Evolutionary conservation across 2,329 filamentous ascomycete species (phyloP), one percentile per base, ranked within the genome.

Genomic region (Colletotrichum tabaci): DNA sequence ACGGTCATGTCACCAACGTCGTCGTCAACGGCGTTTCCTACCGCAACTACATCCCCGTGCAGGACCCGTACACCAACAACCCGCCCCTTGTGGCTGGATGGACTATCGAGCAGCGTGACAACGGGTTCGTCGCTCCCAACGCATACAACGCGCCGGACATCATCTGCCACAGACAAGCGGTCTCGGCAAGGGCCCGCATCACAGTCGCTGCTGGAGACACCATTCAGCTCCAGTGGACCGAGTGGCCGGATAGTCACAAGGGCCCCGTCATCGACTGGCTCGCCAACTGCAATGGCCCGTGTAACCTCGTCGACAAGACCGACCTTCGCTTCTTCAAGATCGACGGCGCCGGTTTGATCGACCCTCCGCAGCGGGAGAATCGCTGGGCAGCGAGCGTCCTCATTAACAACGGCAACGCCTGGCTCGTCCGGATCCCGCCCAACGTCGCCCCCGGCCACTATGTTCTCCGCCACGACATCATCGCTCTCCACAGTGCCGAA

Each of bases 391-490:
- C 83, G 10, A 83, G 83, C 66, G 77, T 85, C 7, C 77, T 90
- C 72, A 84, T 86, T 73, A 77, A 81, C 57, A 86, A 87, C 76
- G 88, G 86, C 77, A 85, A 86, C 79, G 85, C 80, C 67, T 87
- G 85, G 84, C 82, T 83, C 52, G 82, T 88, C 30, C 85, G 82
- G 9, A 85, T 89, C 64, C 87, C 87, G 44, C 76, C 79, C 64
- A 80, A 79, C 73, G 82, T 88, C 44, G 83, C 81, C 1, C 76
- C 85, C 7, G 87, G 87, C 1, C 87, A 88, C 79, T 89, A 89
- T 71, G 86, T 89, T 58, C 81, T 89, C 47, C 85, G 87, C 9
- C 86, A 88, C 75, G 87, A 89, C 76, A 87, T 88, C 72, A 87
- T 89, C 66, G 86, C 84, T 23, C 83, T 89, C 6, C 87, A 89